Base-by-base conservation (phyloP, 1,284 basidiomycete genomes). In the Boletus sp. region DNA sequence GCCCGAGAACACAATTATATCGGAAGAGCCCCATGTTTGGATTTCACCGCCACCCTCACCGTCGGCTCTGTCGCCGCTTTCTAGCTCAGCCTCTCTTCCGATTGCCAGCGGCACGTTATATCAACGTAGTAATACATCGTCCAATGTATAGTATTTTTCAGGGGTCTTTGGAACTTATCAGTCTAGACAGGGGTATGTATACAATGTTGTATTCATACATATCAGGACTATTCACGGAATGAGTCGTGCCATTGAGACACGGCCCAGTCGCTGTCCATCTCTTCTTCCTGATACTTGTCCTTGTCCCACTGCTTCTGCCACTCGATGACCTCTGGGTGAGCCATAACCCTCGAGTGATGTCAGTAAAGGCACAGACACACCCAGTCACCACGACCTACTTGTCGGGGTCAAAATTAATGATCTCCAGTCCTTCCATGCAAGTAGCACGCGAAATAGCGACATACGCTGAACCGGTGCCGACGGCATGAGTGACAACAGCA, bases 381-480 rank as follows among this genome's bases (percentile, higher is more conserved):
- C 21, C 23, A 52, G 25, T 17, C 13, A 23, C 37, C 25, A 27
- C 52, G 19, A 68, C 82, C 59, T 69, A 92, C 94, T 90, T 95
- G 35, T 76, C 77, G 0, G 87, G 77, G 61, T 87, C 81, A 74
- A 98, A 98, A 58, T 91, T 86, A 7, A 90, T 72, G 7, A 98
- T 90, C 74, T 98, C 90, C n/a, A 98, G 79, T 0, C 90, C 87
- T 38, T 96, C 90, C 68, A 97, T 80, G 17, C 83, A 86, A 0
- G 94, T 97, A 8, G 96, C 96, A 40, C 96, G 89, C 10, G 94
- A 96, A 21, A 98, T 82, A 0, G 95, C 96, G 47, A 97, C 95
- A 72, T 98, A 98, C 3, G 93, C 94, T 86, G 65, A 21, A 79
- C 75, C 76, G 77, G 76, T 77, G 50, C 35, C 11, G 57, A 53